A percentile compares a stretch with the other conserved stretches of the same genome.
Conservation (phyloP, 2,329 filamentous ascomycete genomes). For the Botrytis pseudocinerea region DNA sequence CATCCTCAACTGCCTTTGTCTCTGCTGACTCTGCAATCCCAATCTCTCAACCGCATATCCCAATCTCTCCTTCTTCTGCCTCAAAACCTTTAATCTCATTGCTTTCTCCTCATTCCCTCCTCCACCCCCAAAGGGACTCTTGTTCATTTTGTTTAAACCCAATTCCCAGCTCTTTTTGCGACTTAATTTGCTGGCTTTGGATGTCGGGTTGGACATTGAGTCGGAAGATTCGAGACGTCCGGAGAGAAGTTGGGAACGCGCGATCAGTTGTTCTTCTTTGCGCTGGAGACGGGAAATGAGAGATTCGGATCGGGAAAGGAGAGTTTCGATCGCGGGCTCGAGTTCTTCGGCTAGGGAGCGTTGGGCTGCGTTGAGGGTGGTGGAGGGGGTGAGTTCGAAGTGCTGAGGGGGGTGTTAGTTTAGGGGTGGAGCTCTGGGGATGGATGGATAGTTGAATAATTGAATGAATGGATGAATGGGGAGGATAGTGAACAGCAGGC, state of each 20-base stretch:
- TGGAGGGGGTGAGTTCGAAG: slow-evolving; percentile 71
- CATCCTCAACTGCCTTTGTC: slow-evolving; percentile 70
- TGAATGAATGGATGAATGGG: not conserved
- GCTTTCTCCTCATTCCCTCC: slow-evolving; percentile 33
- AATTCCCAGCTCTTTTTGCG: slow-evolving; percentile 43
- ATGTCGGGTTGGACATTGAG: slow-evolving; percentile 33
- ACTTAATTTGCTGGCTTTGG: slow-evolving; percentile 30
- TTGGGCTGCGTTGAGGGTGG: slow-evolving; percentile 64
- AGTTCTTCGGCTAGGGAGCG: slow-evolving; percentile 66
- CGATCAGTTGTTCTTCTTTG: slow-evolving; percentile 63
- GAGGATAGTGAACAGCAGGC: slow-evolving; percentile 19
- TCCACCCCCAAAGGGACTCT: slow-evolving; percentile 22
- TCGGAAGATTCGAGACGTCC: slow-evolving; percentile 51
- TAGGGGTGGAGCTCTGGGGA: not conserved
- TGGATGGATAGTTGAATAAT: too few species aligned
- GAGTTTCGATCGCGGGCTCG: slow-evolving; percentile 66
- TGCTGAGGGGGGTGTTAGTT: slow-evolving; percentile 51
- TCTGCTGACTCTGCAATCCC: slow-evolving; percentile 66
- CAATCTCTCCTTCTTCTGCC: slow-evolving; percentile 69
- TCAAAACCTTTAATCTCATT: slow-evolving; percentile 58
- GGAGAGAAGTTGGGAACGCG: slow-evolving; percentile 66
- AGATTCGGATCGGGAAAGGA: slow-evolving; percentile 62
- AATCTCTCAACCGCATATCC: slow-evolving; percentile 70
- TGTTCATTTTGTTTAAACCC: not conserved
- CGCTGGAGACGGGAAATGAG: slow-evolving; percentile 67